Percentiles rank a stretch among this genome's conserved stretches.
Conservation (phyloP, 129 eudicot genomes). For the sunflower (Helianthus annuus) region HanXRQr2.0-SUNRISE NC_035441.2:139572347-139572846, state of each 20-base stretch:
- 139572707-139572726: too few relatives aligned
- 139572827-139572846: too few relatives aligned
- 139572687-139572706: neutral
- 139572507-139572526: slow-evolving; percentile 18
- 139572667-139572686: neutral
- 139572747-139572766: too few relatives aligned
- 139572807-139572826: too few relatives aligned
- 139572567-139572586: slow-evolving; percentile 18
- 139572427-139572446: slow-evolving; percentile 42
- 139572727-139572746: too few relatives aligned
- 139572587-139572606: slow-evolving; percentile 18
- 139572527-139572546: slow-evolving; percentile 28
- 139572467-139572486: slow-evolving; percentile 49
- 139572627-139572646: slow-evolving; percentile 14
- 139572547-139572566: neutral
- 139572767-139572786: too few relatives aligned
- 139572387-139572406: neutral
- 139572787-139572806: too few relatives aligned
- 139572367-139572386: slow-evolving; percentile 15
- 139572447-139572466: slow-evolving; percentile 26
- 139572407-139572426: slow-evolving; percentile 30
- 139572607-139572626: slow-evolving; percentile 18
- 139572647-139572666: neutral
- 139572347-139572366: slow-evolving; percentile 15
- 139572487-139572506: slow-evolving; percentile 34